A percentile compares a stretch with the other conserved stretches of the same genome.
phyloP scores from a whole-genome alignment of 495 filamentous ascomycete genomes.

The Talaromyces nanjingensis region DNA sequence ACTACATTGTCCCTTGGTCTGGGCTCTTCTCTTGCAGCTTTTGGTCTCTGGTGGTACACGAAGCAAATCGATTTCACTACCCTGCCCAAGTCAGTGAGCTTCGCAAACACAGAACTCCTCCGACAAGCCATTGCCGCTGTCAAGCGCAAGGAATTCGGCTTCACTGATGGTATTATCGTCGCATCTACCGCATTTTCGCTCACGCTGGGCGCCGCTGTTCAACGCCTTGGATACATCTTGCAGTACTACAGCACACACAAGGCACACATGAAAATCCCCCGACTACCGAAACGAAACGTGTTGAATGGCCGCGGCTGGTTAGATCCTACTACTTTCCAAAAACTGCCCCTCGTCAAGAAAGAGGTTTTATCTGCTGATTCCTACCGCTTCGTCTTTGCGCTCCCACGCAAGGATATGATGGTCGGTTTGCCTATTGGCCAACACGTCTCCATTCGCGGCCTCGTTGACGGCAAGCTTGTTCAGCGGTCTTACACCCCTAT shows the following conservation, averaged over 20 bases:
- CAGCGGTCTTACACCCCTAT: constrained; percentile 89
- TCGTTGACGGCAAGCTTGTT: constrained; percentile 60
- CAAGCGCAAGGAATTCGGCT: constrained; percentile 2
- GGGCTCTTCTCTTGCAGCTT: neutral
- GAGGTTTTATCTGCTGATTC: constrained; percentile 15
- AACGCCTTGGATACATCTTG: neutral
- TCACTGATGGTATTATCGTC: neutral
- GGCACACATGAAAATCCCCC: constrained; percentile 1
- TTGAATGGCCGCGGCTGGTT: constrained; percentile 43
- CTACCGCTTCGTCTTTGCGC: constrained; percentile 25
- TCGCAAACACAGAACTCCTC: neutral
- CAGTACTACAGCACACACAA: neutral
- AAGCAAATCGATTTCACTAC: constrained; percentile 1
- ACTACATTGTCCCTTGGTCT: neutral
- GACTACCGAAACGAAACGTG: constrained; percentile 28
- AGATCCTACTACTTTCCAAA: constrained; percentile 43
- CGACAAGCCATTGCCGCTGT: neutral
- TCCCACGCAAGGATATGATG: constrained; percentile 21
- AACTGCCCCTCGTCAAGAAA: constrained; percentile 11
- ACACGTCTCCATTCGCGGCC: constrained; percentile 28
- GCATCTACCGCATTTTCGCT: constrained; percentile 1
- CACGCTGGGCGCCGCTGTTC: neutral
- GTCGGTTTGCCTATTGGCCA: constrained; percentile 34
- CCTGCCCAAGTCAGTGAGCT: neutral
- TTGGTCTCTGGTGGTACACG: neutral